phyloP scores from a whole-genome alignment of 352 stramenopile species.

The Globisporangium okanoganense region DNA sequence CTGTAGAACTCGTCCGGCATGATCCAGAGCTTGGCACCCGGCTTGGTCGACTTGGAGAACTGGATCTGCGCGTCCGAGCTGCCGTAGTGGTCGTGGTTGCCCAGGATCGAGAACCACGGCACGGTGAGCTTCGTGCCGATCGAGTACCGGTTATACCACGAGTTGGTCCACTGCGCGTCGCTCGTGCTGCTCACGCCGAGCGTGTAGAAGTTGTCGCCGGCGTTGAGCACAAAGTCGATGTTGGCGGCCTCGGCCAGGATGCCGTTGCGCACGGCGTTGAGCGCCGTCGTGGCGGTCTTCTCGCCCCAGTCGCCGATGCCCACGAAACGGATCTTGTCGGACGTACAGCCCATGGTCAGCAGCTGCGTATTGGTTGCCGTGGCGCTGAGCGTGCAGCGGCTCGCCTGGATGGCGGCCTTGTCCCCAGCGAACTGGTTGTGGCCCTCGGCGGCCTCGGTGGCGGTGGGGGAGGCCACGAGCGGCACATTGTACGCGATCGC shows the following conservation, averaged over 20 bases:
- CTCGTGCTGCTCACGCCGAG: constrained; percentile 26
- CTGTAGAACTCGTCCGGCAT: constrained; percentile 35
- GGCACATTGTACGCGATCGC: constrained; percentile 26
- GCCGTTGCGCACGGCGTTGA: constrained; percentile 30
- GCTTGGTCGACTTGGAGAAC: constrained; percentile 18
- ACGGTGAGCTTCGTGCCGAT: constrained; percentile 30
- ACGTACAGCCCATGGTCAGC: constrained; percentile 12
- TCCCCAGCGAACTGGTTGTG: constrained; percentile 6
- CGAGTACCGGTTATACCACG: constrained; percentile 34
- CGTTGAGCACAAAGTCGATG: constrained; percentile 32
- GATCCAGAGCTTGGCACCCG: constrained; percentile 33
- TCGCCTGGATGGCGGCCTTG: constrained; percentile 12
- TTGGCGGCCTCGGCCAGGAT: constrained; percentile 20
- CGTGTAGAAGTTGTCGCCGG: constrained; percentile 46
- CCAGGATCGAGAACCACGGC: constrained; percentile 40
- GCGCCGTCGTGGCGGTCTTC: constrained; percentile 20
- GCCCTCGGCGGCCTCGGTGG: constrained; percentile 17
- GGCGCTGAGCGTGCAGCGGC: constrained; percentile 21
- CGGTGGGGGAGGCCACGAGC: constrained; percentile 19
- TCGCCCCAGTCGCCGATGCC: constrained; percentile 36
- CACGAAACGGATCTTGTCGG: constrained; percentile 29
- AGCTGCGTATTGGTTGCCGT: constrained; percentile 14
- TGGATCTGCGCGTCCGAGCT: constrained; percentile 32
- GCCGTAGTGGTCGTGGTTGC: constrained; percentile 42
- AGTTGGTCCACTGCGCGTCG: constrained; percentile 27